Percentiles rank a stretch among this genome's conserved stretches.
Evolutionary conservation across 192 early-diverging fungal genomes (phyloP).

Genomic region (Jimgerdemannia lactiflua): DNA sequence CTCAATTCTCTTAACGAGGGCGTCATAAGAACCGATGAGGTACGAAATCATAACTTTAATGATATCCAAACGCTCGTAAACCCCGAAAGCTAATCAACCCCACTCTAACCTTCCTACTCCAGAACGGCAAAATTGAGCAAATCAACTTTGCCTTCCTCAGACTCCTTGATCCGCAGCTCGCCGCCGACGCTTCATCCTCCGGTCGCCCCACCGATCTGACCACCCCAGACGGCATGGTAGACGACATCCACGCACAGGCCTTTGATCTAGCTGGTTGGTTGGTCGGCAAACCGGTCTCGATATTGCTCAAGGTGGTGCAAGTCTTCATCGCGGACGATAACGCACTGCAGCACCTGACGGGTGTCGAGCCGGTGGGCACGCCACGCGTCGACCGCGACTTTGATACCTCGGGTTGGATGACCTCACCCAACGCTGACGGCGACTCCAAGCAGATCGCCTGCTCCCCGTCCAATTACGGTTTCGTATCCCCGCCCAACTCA

Average conservation of each 20-base stretch:
- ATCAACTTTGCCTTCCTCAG: constrained; percentile 14
- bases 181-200: neutral
- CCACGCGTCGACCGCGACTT: neutral
- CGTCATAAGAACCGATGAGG: constrained; percentile 8
- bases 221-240: neutral
- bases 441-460: neutral
- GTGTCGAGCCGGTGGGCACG: neutral
- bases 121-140: constrained; percentile 13
- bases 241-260: constrained; percentile 2
- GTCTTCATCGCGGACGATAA: constrained; percentile 2
- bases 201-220: neutral
- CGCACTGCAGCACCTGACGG: neutral
- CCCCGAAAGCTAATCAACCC: neutral
- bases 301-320: constrained; percentile 7
- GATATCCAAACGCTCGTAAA: too few relatives aligned
- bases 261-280: neutral
- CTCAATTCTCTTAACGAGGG: constrained; percentile 15
- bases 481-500: too few relatives aligned
- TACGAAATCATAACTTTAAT: neutral
- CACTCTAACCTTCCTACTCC: neutral
- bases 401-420: neutral
- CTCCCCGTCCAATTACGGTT: neutral
- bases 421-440: neutral
- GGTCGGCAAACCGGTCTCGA: constrained; percentile 9
- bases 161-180: constrained; percentile 5